Evolutionary conservation across 805 yeast genomes (phyloP), one percentile per base, ranked within the genome.

Genomic region (Suhomyces pyralidae): DNA sequence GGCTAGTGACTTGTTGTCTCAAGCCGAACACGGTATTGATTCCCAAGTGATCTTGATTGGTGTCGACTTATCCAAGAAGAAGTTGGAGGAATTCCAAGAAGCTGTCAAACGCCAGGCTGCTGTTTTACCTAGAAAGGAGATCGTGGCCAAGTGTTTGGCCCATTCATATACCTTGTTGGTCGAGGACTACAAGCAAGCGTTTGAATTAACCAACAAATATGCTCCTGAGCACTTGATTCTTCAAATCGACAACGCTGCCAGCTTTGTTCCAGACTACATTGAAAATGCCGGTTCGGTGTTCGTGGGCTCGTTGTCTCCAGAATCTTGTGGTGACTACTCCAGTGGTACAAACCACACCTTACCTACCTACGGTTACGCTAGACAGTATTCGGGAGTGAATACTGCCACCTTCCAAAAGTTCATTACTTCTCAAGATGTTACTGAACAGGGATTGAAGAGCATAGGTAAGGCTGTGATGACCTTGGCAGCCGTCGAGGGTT

Each of bases 21-120:
- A 94, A 75, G 99, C 99, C 26, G 99, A 94, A 76, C 99, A 94
- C 69, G 99, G 99, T 59, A 82, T 92, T 53, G 99, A 94, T 70
- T 94, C 99, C 5, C 99, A 94, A 78, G 99, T 94, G 32, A 88
- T 94, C 52, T 79, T 94, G 64, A 78, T 93, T 55, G 96, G 97
- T 56, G 90, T 93, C 32, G 84, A 76, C 45, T 78, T 93, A 73
- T 73, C 82, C 8, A 74, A 77, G 8, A 70, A 69, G 44, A 85
- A 90, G 66, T 69, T 92, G 48, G 76, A 71, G 26, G 85, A 79
- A 49, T 82, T 94, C 58, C 96, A 94, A 63, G 81, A 81, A 17
- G 97, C 97, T 36, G 87, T 94, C 52, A 84, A 88, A 61, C 75
- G 73, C 51, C 99, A 94, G 73, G 97, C 98, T 3, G 66, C 81